A percentile compares a stretch with the other conserved stretches of the same genome.
Evolutionary conservation across 257 asterid genomes (phyloP).

Genomic region (Scutellaria barbata): DNA sequence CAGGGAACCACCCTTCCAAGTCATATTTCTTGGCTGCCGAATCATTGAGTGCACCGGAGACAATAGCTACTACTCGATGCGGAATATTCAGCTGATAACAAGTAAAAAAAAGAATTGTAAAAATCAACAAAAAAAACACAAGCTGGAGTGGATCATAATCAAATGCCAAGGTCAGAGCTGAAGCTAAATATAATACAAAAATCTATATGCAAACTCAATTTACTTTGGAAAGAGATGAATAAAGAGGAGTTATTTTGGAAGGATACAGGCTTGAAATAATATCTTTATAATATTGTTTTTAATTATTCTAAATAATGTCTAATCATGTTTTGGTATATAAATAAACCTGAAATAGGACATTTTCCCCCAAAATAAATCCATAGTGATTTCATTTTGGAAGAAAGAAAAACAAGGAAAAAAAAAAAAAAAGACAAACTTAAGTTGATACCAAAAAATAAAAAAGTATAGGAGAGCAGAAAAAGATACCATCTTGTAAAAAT

Average conservation of each 20-base stretch:
- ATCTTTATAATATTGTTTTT: too few species aligned
- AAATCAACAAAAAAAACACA: not conserved
- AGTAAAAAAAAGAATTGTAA: not conserved
- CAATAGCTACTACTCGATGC: slow-evolving; percentile 73
- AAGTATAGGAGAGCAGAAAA: not conserved
- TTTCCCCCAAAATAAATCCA: not conserved
- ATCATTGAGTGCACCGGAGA: slow-evolving; percentile 85
- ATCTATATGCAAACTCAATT: too few species aligned
- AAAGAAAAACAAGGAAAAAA: not conserved
- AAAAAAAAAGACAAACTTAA: not conserved
- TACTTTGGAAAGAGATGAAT: too few species aligned
- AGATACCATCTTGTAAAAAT: slow-evolving; percentile 68
- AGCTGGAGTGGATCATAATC: not conserved
- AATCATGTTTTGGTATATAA: too few species aligned
- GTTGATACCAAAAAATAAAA: not conserved
- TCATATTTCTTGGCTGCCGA: slow-evolving; percentile 92
- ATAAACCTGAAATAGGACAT: not conserved
- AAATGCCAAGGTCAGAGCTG: too few species aligned
- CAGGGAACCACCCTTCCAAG: slow-evolving; percentile 90
- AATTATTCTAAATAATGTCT: too few species aligned
- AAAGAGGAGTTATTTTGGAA: too few species aligned
- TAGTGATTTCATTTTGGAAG: not conserved
- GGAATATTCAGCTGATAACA: slow-evolving; percentile 70
- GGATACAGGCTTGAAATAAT: too few species aligned
- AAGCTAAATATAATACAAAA: too few species aligned